phyloP scores from a whole-genome alignment of 164 flowering plant genomes.

The Macadamia tetraphylla region DNA sequence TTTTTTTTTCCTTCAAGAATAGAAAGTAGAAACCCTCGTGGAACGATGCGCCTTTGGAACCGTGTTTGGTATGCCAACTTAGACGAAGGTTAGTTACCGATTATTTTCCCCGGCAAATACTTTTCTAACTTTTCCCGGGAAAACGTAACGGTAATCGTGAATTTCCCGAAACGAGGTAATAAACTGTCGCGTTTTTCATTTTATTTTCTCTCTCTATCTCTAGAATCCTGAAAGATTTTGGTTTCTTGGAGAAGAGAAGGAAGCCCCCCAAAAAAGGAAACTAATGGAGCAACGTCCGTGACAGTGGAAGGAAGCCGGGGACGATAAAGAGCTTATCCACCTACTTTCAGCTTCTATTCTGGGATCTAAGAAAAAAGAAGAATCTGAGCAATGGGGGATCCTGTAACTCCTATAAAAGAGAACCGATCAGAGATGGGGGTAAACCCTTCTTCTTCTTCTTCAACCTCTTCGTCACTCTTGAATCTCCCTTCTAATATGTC shows the following conservation, averaged over 20 bases:
- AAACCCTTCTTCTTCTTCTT: constrained; percentile 10
- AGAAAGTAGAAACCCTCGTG: too few relatives aligned
- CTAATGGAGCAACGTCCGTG: not conserved
- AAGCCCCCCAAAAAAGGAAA: not conserved
- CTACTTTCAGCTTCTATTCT: not conserved
- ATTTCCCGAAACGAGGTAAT: not conserved
- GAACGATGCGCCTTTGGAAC: too few relatives aligned
- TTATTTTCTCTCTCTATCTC: not conserved
- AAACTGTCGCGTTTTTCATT: not conserved
- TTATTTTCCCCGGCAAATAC: not conserved
- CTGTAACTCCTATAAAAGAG: constrained; percentile 15
- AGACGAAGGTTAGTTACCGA: not conserved
- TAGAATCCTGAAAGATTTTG: not conserved
- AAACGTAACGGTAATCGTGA: not conserved
- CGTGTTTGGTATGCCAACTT: too few relatives aligned
- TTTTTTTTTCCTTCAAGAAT: too few relatives aligned
- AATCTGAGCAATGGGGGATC: constrained; percentile 22
- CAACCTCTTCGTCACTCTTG: constrained; percentile 17
- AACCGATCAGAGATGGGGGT: constrained; percentile 9
- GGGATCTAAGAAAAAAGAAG: not conserved
- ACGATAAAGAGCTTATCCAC: too few relatives aligned
- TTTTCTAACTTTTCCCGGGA: not conserved
- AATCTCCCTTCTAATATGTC: constrained; percentile 41
- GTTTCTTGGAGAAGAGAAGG: not conserved
- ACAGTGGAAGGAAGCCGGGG: not conserved